Evolutionary conservation across 2,329 filamentous ascomycete genomes (phyloP).

Genomic region (Clarireedia monteithiana): DNA sequence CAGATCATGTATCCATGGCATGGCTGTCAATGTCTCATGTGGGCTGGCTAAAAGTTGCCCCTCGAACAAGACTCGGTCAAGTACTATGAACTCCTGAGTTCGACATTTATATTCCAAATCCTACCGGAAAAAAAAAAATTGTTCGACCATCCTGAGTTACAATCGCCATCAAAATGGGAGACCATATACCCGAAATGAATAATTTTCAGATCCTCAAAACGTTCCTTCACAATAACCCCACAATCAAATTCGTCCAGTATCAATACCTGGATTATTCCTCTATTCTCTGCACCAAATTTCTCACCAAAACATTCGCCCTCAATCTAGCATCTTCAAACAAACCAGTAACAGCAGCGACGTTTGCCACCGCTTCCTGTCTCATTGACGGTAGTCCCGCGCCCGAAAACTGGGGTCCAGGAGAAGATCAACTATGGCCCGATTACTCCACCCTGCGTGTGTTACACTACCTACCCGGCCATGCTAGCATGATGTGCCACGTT

Average conservation of each 20-base stretch:
- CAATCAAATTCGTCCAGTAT: not conserved
- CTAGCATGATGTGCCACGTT: slow-evolving; percentile 56
- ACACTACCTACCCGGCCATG: slow-evolving; percentile 46
- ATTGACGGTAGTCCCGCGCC: not conserved
- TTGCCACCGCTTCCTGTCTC: not conserved
- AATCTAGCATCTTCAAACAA: not conserved
- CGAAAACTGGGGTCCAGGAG: slow-evolving; percentile 34
- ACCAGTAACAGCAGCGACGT: not conserved
- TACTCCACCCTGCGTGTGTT: slow-evolving; percentile 43
- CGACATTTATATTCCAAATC: too few species aligned
- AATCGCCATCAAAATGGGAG: too few species aligned
- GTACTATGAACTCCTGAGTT: too few species aligned
- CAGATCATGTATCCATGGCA: too few species aligned
- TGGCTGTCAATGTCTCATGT: too few species aligned
- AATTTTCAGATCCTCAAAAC: not conserved
- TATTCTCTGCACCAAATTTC: not conserved
- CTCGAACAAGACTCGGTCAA: too few species aligned
- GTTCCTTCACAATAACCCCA: not conserved
- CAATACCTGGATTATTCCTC: not conserved
- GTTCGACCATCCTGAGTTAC: too few species aligned
- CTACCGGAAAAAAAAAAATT: too few species aligned
- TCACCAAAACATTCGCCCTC: not conserved
- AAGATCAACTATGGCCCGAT: slow-evolving; percentile 62
- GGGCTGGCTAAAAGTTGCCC: too few species aligned
- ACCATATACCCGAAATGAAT: too few species aligned